phyloP scores from a whole-genome alignment of 2,329 filamentous ascomycete species.

The Fusarium goolgardi region DNA sequence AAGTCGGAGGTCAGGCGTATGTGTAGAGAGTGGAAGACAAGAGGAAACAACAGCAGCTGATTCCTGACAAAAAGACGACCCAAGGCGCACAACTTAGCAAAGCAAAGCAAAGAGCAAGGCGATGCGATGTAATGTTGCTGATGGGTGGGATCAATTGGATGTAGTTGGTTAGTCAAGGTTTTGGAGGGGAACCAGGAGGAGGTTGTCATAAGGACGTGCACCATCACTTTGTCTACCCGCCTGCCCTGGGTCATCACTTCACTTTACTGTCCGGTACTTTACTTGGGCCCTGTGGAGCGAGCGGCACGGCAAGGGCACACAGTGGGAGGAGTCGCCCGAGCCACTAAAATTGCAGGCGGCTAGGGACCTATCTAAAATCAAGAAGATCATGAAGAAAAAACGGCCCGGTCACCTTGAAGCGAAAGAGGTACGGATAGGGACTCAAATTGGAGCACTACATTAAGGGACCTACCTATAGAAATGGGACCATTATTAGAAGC shows the following conservation, averaged over 20 bases:
- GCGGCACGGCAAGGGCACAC: slow-evolving; percentile 27
- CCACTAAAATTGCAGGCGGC: slow-evolving; percentile 29
- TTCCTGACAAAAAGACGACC: slow-evolving; percentile 28
- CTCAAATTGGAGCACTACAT: background rate
- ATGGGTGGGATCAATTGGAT: slow-evolving; percentile 29
- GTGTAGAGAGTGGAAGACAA: slow-evolving; percentile 17
- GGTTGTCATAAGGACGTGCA: slow-evolving; percentile 44
- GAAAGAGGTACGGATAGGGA: background rate
- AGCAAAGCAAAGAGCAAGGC: slow-evolving; percentile 25
- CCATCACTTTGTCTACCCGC: slow-evolving; percentile 11
- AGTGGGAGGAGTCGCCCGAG: slow-evolving; percentile 21
- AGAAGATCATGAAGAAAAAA: slow-evolving; percentile 2
- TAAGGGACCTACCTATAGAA: background rate
- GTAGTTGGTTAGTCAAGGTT: slow-evolving; percentile 36
- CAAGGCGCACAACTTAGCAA: slow-evolving; percentile 31
- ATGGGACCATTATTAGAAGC: background rate
- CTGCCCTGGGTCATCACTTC: slow-evolving; percentile 25
- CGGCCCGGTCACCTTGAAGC: slow-evolving; percentile 1
- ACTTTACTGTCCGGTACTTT: background rate
- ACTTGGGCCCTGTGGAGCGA: slow-evolving; percentile 23
- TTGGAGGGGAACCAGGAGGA: slow-evolving; percentile 44
- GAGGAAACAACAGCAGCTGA: slow-evolving; percentile 12
- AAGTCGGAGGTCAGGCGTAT: slow-evolving; percentile 31
- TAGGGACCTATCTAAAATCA: background rate
- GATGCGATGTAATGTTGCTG: slow-evolving; percentile 42